A percentile compares a stretch with the other conserved stretches of the same genome.
Evolutionary conservation across 176 grass and related monocot species (phyloP).

Genomic region (Oryza meridionalis): DNA sequence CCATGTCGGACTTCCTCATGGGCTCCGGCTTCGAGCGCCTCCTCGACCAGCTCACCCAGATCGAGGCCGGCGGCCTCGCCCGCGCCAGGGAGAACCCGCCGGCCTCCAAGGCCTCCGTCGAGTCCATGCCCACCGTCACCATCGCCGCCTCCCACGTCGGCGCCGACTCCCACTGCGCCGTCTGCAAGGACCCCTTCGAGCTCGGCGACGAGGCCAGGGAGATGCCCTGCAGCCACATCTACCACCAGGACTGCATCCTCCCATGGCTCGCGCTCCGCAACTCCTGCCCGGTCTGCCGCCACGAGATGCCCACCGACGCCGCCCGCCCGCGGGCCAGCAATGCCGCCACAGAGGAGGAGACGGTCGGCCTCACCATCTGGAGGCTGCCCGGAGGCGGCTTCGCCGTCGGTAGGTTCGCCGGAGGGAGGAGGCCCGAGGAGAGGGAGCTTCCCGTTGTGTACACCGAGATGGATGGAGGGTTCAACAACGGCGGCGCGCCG

Average conservation of each 20-base stretch:
- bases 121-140: slow-evolving; percentile 78
- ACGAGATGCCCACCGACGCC: slow-evolving; percentile 78
- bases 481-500: slow-evolving; percentile 63
- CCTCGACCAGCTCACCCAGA: slow-evolving; percentile 83
- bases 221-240: slow-evolving; percentile 96
- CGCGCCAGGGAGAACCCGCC: slow-evolving; percentile 61
- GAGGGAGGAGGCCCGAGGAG: slow-evolving; percentile 72
- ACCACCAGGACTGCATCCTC: slow-evolving; percentile 94
- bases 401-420: slow-evolving; percentile 75
- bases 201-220: slow-evolving; percentile 66
- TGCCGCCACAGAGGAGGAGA: slow-evolving; percentile 50
- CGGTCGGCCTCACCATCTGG: slow-evolving; percentile 90
- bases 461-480: slow-evolving; percentile 91
- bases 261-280: slow-evolving; percentile 91
- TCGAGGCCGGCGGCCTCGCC: slow-evolving; percentile 64
- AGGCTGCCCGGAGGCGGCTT: slow-evolving; percentile 90
- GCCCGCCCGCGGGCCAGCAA: not conserved
- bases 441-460: slow-evolving; percentile 88
- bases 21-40: slow-evolving; percentile 93
- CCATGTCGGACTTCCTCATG: slow-evolving; percentile 96
- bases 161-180: slow-evolving; percentile 73
- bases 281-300: slow-evolving; percentile 87
- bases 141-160: slow-evolving; percentile 53
- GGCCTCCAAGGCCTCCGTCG: slow-evolving; percentile 86
- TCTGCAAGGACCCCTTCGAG: slow-evolving; percentile 93